A percentile compares a stretch with the other conserved stretches of the same genome.
Evolutionary conservation across 495 filamentous ascomycete species (phyloP).

Genomic region (Penicillium odoratum): DNA sequence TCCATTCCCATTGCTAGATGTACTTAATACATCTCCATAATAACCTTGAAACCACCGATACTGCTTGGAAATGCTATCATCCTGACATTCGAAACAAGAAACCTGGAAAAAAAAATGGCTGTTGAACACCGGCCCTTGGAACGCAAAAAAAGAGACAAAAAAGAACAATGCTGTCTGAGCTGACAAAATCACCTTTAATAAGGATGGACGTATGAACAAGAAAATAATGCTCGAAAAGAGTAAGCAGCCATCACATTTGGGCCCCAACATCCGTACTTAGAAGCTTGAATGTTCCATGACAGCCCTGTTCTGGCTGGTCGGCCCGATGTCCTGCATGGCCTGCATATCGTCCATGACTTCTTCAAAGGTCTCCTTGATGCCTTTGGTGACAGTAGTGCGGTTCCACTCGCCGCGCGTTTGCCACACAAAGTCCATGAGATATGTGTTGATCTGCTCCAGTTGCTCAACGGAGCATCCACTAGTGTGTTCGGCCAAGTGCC

Average conservation of each 20-base stretch:
- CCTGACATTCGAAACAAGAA: background rate
- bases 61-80: conserved; percentile 1
- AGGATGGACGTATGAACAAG: conserved; percentile 12
- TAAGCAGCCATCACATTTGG: conserved; percentile 4
- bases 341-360: conserved; percentile 80
- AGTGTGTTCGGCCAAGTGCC: conserved; percentile 59
- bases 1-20: conserved; percentile 5
- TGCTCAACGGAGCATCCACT: conserved; percentile 89
- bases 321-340: conserved; percentile 26
- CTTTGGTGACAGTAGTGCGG: conserved; percentile 64
- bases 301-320: background rate
- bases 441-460: conserved; percentile 88
- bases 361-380: conserved; percentile 69
- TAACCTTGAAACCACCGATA: background rate
- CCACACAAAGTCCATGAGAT: conserved; percentile 89
- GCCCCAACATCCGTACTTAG: background rate
- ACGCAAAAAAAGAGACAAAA: background rate
- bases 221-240: conserved; percentile 2
- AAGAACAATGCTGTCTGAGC: background rate
- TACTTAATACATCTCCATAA: background rate
- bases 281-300: background rate
- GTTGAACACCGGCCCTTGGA: conserved; percentile 10
- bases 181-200: conserved; percentile 1
- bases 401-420: conserved; percentile 74
- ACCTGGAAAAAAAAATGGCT: background rate